A percentile compares a stretch with the other conserved stretches of the same genome.
Conservation (phyloP, 1,284 basidiomycete genomes). For the Athelia psychrophila region DNA sequence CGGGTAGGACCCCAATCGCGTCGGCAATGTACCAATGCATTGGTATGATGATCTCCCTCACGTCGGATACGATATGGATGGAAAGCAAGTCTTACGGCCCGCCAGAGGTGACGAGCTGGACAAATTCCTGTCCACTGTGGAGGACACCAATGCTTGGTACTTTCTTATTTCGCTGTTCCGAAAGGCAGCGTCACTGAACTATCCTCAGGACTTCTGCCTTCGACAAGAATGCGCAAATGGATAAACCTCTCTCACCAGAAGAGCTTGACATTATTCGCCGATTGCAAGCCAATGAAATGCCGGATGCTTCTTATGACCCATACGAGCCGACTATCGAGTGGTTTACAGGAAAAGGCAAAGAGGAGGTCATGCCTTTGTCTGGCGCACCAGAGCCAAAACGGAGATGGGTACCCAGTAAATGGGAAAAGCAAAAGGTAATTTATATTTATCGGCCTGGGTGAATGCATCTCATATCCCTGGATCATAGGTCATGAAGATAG, state of each 20-base stretch:
- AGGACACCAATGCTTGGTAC: conserved; percentile 89
- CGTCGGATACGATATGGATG: conserved; percentile 95
- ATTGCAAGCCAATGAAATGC: conserved; percentile 88
- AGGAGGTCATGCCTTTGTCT: conserved; percentile 91
- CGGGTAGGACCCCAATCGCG: conserved; percentile 82
- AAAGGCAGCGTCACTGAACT: conserved; percentile 3
- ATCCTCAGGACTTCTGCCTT: conserved; percentile 84
- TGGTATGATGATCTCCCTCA: conserved; percentile 99
- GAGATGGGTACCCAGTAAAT: conserved; percentile 96
- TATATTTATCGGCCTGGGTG: not conserved
- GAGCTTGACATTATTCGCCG: conserved; percentile 96
- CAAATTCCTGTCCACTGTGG: conserved; percentile 93
- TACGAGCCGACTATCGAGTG: conserved; percentile 95
- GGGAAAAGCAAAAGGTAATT: conserved; percentile 97
- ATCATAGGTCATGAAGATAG: conserved; percentile 95
- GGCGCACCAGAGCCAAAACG: conserved; percentile 94
- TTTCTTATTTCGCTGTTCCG: conserved; percentile 16
- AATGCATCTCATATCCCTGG: conserved; percentile 8
- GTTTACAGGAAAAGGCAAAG: conserved; percentile 96
- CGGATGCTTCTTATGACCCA: conserved; percentile 86
- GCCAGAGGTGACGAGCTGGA: conserved; percentile 97
- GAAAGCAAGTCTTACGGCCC: conserved; percentile 91
- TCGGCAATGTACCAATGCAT: conserved; percentile 94
- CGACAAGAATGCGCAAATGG: conserved; percentile 85
- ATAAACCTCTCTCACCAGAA: conserved; percentile 86